Percentiles rank a stretch among this genome's conserved stretches.
Conservation (phyloP, 163 green algal species). For the Picocystis sp. region DNA sequence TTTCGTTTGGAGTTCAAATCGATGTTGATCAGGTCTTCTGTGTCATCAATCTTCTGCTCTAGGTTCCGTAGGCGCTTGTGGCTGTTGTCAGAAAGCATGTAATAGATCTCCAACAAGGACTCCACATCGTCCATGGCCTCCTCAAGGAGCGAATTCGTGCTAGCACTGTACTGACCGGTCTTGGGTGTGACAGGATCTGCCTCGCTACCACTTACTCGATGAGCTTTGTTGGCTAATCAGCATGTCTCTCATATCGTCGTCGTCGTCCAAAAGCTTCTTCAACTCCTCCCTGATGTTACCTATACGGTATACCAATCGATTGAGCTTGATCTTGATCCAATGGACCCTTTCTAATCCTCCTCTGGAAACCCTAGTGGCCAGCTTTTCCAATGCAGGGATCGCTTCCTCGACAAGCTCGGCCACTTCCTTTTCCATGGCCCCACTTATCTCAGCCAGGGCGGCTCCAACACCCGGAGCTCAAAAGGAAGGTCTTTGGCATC, state of each 20-base stretch:
- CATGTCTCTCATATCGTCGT: too few species aligned
- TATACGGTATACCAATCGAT: too few species aligned
- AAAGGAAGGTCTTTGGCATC: conserved; percentile 26
- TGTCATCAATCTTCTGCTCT: conserved; percentile 40
- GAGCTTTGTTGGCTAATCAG: too few species aligned
- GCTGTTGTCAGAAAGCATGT: conserved; percentile 20
- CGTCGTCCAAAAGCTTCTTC: too few species aligned
- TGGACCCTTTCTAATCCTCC: too few species aligned
- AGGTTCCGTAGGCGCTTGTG: conserved; percentile 7
- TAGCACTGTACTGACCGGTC: too few species aligned
- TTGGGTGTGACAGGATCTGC: too few species aligned
- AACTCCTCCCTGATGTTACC: too few species aligned
- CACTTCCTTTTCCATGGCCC: conserved; percentile 30
- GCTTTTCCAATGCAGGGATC: conserved; percentile 54
- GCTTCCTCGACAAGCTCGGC: conserved; percentile 52
- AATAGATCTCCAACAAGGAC: conserved; percentile 42
- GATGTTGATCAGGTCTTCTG: conserved; percentile 76
- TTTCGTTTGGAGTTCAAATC: conserved; percentile 70
- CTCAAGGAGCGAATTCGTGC: too few species aligned
- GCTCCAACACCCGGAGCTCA: conserved; percentile 58
- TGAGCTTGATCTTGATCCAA: too few species aligned
- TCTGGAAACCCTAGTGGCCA: conserved; percentile 57
- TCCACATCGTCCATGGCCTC: conserved; percentile 75
- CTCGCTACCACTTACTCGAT: too few species aligned
- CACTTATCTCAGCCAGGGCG: conserved; percentile 35